A percentile compares a stretch with the other conserved stretches of the same genome.
phyloP scores from a whole-genome alignment of 495 filamentous ascomycete species.

The Apodospora peruviana region DNA sequence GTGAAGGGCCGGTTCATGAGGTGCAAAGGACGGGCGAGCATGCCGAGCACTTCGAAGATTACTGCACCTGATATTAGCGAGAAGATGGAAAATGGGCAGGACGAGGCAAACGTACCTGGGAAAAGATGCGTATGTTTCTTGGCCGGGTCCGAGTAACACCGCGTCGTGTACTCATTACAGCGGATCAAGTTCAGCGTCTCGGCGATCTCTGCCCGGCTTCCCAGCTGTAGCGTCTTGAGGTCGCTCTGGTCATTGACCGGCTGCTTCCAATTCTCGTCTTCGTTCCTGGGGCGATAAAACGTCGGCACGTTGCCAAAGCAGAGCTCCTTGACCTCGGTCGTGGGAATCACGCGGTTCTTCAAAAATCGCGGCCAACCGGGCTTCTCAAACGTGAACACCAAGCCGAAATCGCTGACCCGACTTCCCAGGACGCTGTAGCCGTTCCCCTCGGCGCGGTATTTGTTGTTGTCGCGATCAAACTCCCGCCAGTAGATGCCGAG shows the following conservation, averaged over 20 bases:
- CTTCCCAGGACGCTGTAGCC: slow-evolving; percentile 35
- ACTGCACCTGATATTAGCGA: slow-evolving; percentile 17
- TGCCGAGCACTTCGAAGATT: slow-evolving; percentile 39
- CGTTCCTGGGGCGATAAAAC: slow-evolving; percentile 25
- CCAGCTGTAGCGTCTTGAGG: slow-evolving; percentile 23
- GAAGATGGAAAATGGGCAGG: not conserved
- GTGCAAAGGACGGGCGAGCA: slow-evolving; percentile 32
- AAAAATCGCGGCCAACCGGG: slow-evolving; percentile 29
- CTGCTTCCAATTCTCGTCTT: slow-evolving; percentile 17
- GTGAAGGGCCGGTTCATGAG: slow-evolving; percentile 29
- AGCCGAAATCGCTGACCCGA: slow-evolving; percentile 27
- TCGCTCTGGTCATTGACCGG: slow-evolving; percentile 15
- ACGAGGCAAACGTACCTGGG: slow-evolving; percentile 20
- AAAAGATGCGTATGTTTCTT: slow-evolving; percentile 32
- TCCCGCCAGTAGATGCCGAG: slow-evolving; percentile 38
- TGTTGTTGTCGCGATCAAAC: slow-evolving; percentile 29
- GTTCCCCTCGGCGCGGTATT: slow-evolving; percentile 39
- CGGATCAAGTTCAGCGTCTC: slow-evolving; percentile 34
- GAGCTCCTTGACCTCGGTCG: slow-evolving; percentile 31
- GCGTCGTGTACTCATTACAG: slow-evolving; percentile 26
- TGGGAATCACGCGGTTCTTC: slow-evolving; percentile 33
- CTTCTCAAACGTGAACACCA: slow-evolving; percentile 34
- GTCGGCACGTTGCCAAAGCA: slow-evolving; percentile 39
- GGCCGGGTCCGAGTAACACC: slow-evolving; percentile 24
- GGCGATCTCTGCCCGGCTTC: slow-evolving; percentile 29